Conservation (phyloP, 75 land plant species). For the Pinus tabuliformis region DNA sequence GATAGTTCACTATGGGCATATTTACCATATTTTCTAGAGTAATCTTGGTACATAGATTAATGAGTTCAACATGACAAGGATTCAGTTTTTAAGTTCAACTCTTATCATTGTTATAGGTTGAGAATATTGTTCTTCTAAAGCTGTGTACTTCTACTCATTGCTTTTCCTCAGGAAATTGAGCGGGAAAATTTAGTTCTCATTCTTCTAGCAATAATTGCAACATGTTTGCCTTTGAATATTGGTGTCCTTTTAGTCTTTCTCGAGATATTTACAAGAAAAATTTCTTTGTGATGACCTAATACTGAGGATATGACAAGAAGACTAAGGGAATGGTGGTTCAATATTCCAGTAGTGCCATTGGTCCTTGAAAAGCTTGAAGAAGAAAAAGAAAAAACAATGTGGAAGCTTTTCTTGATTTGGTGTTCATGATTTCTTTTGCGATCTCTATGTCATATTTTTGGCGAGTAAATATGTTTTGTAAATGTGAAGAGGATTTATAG, state of each 20-base stretch:
- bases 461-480: neutral
- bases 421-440: neutral
- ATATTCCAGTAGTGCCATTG: conserved; percentile 93
- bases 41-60: too few relatives aligned
- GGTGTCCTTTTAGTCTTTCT: conserved; percentile 49
- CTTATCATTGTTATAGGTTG: conserved; percentile 31
- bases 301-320: conserved; percentile 75
- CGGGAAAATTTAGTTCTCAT: conserved; percentile 52
- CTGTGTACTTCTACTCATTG: conserved; percentile 67
- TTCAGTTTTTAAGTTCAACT: too few relatives aligned
- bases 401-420: neutral
- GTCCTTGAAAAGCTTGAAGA: conserved; percentile 57
- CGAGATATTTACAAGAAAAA: conserved; percentile 72
- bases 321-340: conserved; percentile 94
- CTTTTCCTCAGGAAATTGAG: conserved; percentile 90
- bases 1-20: too few relatives aligned
- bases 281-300: conserved; percentile 58
- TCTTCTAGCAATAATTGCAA: conserved; percentile 45
- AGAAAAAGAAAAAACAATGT: conserved; percentile 48
- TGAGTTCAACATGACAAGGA: too few relatives aligned
- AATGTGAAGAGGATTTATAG: neutral
- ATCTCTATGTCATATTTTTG: neutral
- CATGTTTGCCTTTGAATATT: conserved; percentile 58
- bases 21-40: too few relatives aligned
- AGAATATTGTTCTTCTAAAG: conserved; percentile 79